These are phyloP conservation scores for Cylindricascospora bacillispora DNA, from an alignment of 1,139 yeast species.

Conservation along the genomic window DNA sequence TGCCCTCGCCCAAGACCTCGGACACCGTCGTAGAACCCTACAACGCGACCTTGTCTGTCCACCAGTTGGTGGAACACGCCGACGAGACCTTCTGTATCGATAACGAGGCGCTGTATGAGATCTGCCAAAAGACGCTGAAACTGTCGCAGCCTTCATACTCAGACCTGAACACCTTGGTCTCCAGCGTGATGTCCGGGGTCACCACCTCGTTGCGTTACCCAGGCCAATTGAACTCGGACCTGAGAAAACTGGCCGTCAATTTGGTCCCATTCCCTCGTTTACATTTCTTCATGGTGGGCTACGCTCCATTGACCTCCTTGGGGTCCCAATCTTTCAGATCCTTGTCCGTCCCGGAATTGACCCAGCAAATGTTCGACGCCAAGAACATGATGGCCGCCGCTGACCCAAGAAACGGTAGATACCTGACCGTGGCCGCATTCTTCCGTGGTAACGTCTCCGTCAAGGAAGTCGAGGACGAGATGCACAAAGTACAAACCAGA, in stretches of 20 bases:
- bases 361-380: conserved; percentile 87
- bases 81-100: conserved; percentile 93
- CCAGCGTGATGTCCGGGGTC: conserved; percentile 89
- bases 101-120: conserved; percentile 83
- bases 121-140: conserved; percentile 75
- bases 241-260: conserved; percentile 84
- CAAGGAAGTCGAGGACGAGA: conserved; percentile 89
- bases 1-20: conserved; percentile 82
- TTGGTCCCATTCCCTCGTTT: conserved; percentile 90
- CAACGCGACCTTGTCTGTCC: conserved; percentile 85
- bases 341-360: conserved; percentile 76
- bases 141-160: conserved; percentile 64
- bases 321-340: conserved; percentile 75
- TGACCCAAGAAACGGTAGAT: conserved; percentile 82
- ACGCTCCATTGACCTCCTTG: conserved; percentile 77
- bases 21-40: conserved; percentile 93
- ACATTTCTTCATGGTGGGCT: conserved; percentile 91
- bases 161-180: conserved; percentile 70
- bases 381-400: conserved; percentile 94
- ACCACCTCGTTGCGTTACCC: conserved; percentile 81
- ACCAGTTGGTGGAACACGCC: conserved; percentile 79
- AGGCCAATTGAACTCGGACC: conserved; percentile 84
- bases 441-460: conserved; percentile 87
- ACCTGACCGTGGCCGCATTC: conserved; percentile 88
- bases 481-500: conserved; percentile 73